phyloP scores from a whole-genome alignment of 805 yeast genomes.

The Kuraishia ogatae region DNA sequence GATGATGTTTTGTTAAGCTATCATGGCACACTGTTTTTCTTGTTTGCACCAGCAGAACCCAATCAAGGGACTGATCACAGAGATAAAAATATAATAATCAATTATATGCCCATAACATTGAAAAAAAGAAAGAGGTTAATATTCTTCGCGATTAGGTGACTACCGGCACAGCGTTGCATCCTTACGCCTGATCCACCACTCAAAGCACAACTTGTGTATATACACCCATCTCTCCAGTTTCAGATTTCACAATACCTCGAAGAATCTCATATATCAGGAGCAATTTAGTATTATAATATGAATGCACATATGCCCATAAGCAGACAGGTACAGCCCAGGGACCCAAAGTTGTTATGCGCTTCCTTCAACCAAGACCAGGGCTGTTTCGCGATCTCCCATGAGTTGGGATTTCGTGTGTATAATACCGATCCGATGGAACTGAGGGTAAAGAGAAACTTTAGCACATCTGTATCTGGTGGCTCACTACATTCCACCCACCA shows the following conservation, averaged over 20 bases:
- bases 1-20: too few species aligned
- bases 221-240: not conserved
- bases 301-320: constrained; percentile 23
- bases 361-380: constrained; percentile 85
- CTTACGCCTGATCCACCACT: too few species aligned
- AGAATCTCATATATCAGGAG: not conserved
- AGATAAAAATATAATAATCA: too few species aligned
- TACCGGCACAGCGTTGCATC: too few species aligned
- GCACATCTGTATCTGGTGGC: constrained; percentile 5
- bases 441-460: constrained; percentile 53
- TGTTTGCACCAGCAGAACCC: too few species aligned
- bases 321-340: constrained; percentile 7
- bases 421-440: constrained; percentile 81
- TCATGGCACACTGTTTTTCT: too few species aligned
- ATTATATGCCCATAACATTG: too few species aligned
- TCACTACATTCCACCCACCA: not conserved
- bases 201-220: not conserved
- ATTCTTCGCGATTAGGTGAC: too few species aligned
- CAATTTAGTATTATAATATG: constrained; percentile 11
- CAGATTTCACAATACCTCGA: not conserved
- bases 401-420: constrained; percentile 76
- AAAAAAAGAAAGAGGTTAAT: too few species aligned
- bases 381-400: constrained; percentile 80
- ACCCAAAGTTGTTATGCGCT: constrained; percentile 41
- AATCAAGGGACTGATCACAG: too few species aligned